Evolutionary conservation across 1,284 basidiomycete genomes (phyloP).

Genomic region (Tremellales sp.): DNA sequence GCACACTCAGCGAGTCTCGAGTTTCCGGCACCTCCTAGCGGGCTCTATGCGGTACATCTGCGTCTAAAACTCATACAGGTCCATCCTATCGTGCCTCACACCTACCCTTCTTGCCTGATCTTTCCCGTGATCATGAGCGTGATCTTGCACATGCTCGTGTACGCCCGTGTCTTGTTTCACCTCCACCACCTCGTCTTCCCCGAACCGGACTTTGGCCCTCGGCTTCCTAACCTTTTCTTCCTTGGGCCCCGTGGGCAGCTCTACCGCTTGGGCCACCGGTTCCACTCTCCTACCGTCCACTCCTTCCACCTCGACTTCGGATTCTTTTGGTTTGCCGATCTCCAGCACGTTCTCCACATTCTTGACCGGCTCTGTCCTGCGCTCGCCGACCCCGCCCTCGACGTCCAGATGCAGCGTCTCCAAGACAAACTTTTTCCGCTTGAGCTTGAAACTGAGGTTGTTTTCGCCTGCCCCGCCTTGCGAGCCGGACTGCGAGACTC

Average conservation of each 20-base stretch:
- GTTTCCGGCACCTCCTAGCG: too few relatives aligned
- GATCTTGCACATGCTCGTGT: conserved; percentile 16
- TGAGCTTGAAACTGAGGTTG: conserved; percentile 92
- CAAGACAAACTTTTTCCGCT: conserved; percentile 76
- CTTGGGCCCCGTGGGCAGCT: conserved; percentile 9
- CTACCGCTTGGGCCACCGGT: not conserved
- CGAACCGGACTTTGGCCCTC: conserved; percentile 39
- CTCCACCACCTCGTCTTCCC: conserved; percentile 24
- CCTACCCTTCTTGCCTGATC: not conserved
- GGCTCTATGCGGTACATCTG: too few relatives aligned
- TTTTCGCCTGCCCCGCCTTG: conserved; percentile 68
- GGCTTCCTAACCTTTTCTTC: conserved; percentile 25
- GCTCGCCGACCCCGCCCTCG: conserved; percentile 84
- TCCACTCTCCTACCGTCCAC: conserved; percentile 7
- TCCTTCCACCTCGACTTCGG: conserved; percentile 3
- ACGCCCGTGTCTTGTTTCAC: conserved; percentile 7
- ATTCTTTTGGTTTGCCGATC: not conserved
- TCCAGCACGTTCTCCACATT: conserved; percentile 13
- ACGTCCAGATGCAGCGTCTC: conserved; percentile 91
- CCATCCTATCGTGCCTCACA: conserved; percentile 48
- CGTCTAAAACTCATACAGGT: conserved; percentile 54
- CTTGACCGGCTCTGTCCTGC: conserved; percentile 57
- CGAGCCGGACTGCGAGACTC: conserved; percentile 51
- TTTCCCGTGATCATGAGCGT: conserved; percentile 6
- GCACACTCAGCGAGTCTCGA: too few relatives aligned